These are phyloP conservation scores for Magnaporthiopsis incrustans DNA, from an alignment of 2,329 filamentous ascomycete genomes.

Conservation along the genomic window DNA sequence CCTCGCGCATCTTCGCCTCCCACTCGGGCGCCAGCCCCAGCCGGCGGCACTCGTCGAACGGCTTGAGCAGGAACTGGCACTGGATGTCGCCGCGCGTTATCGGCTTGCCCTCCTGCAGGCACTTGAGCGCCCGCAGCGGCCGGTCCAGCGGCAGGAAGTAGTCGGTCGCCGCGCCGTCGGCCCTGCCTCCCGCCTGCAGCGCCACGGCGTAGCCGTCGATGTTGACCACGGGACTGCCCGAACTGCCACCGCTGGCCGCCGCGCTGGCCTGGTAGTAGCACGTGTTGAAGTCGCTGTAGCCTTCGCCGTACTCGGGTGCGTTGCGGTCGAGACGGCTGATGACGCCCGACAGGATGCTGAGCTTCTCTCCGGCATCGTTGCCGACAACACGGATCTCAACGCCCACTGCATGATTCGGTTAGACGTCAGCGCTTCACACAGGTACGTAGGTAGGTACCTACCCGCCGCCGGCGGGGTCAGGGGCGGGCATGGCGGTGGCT, in stretches of 20 bases:
- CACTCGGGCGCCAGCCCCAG: slow-evolving; percentile 77
- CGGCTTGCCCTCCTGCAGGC: slow-evolving; percentile 66
- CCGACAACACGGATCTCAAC: slow-evolving; percentile 94
- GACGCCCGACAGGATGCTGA: slow-evolving; percentile 94
- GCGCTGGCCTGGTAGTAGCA: slow-evolving; percentile 98
- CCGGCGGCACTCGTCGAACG: slow-evolving; percentile 92
- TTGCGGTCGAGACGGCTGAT: slow-evolving; percentile 95
- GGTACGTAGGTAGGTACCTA: too few relatives aligned
- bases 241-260: slow-evolving; percentile 92
- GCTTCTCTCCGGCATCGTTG: slow-evolving; percentile 88
- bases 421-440: too few relatives aligned
- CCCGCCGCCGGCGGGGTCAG: too few relatives aligned
- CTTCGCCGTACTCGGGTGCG: slow-evolving; percentile 94
- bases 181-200: slow-evolving; percentile 85
- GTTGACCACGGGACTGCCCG: slow-evolving; percentile 96
- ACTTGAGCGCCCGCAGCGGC: slow-evolving; percentile 77
- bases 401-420: slow-evolving; percentile 47
- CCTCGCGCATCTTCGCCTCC: slow-evolving; percentile 75
- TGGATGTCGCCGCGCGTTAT: slow-evolving; percentile 95
- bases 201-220: slow-evolving; percentile 88
- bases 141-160: slow-evolving; percentile 94
- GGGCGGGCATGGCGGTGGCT: too few relatives aligned
- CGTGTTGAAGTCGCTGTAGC: slow-evolving; percentile 94
- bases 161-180: slow-evolving; percentile 92
- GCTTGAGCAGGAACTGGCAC: slow-evolving; percentile 93